A percentile compares a stretch with the other conserved stretches of the same genome.
phyloP scores from a whole-genome alignment of 2,329 filamentous ascomycete genomes.

The Hypoxylon sp. region DNA sequence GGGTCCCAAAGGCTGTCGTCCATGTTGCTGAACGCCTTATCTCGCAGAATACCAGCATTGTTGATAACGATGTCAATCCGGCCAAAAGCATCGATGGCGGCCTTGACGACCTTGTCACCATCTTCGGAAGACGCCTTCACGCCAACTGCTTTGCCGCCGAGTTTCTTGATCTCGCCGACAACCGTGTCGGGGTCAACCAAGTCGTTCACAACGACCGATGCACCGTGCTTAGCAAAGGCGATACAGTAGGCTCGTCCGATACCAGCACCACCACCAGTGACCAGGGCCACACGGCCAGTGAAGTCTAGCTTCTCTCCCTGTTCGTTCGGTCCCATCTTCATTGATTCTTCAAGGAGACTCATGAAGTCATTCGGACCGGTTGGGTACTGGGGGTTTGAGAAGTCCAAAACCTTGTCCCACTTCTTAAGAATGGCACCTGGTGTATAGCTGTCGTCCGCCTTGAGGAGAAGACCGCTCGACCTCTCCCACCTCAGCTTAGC shows the following conservation, averaged over 20 bases:
- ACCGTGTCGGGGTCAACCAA: conserved; percentile 91
- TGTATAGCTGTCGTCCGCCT: conserved; percentile 89
- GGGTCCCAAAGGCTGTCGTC: conserved; percentile 93
- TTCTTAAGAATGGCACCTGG: conserved; percentile 89
- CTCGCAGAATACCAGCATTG: conserved; percentile 96
- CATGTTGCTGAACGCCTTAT: conserved; percentile 99
- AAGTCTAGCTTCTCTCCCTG: conserved; percentile 83
- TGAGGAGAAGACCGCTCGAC: conserved; percentile 87
- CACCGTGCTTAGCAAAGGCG: conserved; percentile 87
- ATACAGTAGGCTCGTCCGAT: conserved; percentile 93
- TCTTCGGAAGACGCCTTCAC: conserved; percentile 96
- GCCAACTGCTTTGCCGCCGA: conserved; percentile 90
- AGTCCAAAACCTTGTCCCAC: conserved; percentile 91
- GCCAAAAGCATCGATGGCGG: conserved; percentile 92
- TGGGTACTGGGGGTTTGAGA: conserved; percentile 86
- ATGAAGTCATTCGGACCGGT: conserved; percentile 90
- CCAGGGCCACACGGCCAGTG: conserved; percentile 85
- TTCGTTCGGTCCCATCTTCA: conserved; percentile 81
- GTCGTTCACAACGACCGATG: conserved; percentile 94
- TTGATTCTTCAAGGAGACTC: conserved; percentile 84
- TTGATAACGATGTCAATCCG: conserved; percentile 96
- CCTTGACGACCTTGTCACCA: conserved; percentile 91
- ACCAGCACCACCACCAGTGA: conserved; percentile 90
- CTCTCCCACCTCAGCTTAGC: conserved; percentile 97
- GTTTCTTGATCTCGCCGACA: conserved; percentile 91